phyloP scores from a whole-genome alignment of 2,329 filamentous ascomycete genomes.

The Mollisiaceae sp. region DNA sequence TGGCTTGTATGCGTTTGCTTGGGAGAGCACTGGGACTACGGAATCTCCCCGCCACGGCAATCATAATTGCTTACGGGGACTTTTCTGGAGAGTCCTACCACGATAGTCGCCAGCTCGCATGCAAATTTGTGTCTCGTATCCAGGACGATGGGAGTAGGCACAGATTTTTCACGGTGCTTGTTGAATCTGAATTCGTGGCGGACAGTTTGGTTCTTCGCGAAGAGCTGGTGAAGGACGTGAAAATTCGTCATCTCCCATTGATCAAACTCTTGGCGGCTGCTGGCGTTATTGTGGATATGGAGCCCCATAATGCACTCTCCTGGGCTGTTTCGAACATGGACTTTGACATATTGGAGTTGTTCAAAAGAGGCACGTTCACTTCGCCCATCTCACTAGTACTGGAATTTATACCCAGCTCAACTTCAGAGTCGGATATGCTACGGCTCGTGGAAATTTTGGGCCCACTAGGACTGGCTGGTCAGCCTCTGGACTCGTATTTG shows the following conservation, averaged over 20 bases:
- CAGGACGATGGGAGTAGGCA: slow-evolving; percentile 4
- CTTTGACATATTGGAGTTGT: slow-evolving; percentile 16
- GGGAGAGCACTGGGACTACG: slow-evolving; percentile 11
- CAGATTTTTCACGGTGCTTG: slow-evolving; percentile 14
- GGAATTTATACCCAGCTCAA: slow-evolving; percentile 11
- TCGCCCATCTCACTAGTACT: slow-evolving; percentile 13
- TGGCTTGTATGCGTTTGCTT: slow-evolving; percentile 10
- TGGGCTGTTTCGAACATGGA: slow-evolving; percentile 20
- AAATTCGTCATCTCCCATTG: slow-evolving; percentile 12
- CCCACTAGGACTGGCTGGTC: slow-evolving; percentile 7
- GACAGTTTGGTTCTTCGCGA: slow-evolving; percentile 15
- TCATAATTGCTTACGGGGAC: slow-evolving; percentile 17
- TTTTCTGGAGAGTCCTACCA: neutral
- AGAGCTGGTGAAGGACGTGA: slow-evolving; percentile 15
- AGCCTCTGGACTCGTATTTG: slow-evolving; percentile 13
- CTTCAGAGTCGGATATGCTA: slow-evolving; percentile 17
- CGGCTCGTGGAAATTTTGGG: slow-evolving; percentile 15
- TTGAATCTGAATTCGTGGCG: slow-evolving; percentile 8
- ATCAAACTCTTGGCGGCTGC: slow-evolving; percentile 17
- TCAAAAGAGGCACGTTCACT: slow-evolving; percentile 12
- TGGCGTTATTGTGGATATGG: slow-evolving; percentile 15
- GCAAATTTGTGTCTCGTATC: slow-evolving; percentile 11
- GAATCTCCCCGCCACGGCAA: slow-evolving; percentile 14
- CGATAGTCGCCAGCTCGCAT: slow-evolving; percentile 11
- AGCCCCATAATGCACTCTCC: slow-evolving; percentile 16